phyloP scores from a whole-genome alignment of 2,329 filamentous ascomycete genomes.

The Neonectria sp. region DNA sequence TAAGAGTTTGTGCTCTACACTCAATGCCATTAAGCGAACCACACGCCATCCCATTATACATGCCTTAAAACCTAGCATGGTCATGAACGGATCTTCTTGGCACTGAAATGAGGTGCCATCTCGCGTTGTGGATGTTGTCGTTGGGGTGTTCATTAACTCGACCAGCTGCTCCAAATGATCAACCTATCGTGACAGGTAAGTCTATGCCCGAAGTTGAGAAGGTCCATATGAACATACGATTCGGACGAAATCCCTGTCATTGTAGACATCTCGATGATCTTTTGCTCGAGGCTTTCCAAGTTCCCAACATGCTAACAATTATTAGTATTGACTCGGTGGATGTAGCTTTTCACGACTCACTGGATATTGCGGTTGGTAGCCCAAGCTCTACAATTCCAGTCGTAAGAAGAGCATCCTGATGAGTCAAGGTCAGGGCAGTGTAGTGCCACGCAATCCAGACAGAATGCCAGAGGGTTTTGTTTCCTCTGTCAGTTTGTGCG shows the following conservation, averaged over 20 bases:
- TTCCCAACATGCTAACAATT: constrained; percentile 22
- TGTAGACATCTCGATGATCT: constrained; percentile 26
- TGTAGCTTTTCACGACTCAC: not conserved
- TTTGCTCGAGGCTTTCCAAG: constrained; percentile 30
- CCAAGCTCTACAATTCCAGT: constrained; percentile 30
- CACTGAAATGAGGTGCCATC: constrained; percentile 3
- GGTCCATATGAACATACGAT: not conserved
- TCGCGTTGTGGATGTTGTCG: not conserved
- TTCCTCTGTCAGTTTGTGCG: constrained; percentile 4
- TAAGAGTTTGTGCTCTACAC: constrained; percentile 19
- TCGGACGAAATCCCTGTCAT: constrained; percentile 26
- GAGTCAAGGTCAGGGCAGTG: constrained; percentile 27
- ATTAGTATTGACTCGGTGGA: not conserved
- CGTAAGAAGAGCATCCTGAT: constrained; percentile 29
- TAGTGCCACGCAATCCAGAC: constrained; percentile 33
- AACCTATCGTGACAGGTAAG: constrained; percentile 6
- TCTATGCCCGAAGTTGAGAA: not conserved
- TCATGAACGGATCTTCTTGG: constrained; percentile 29
- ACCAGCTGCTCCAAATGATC: constrained; percentile 29
- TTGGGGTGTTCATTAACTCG: constrained; percentile 19
- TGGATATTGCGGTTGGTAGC: constrained; percentile 24
- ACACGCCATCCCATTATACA: constrained; percentile 33
- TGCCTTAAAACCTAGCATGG: constrained; percentile 26
- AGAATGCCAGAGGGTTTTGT: constrained; percentile 25
- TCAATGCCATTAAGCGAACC: constrained; percentile 26